These are phyloP conservation scores for Pleurostoma richardsiae DNA, from an alignment of 2,329 filamentous ascomycete species.

Conservation along the genomic window DNA sequence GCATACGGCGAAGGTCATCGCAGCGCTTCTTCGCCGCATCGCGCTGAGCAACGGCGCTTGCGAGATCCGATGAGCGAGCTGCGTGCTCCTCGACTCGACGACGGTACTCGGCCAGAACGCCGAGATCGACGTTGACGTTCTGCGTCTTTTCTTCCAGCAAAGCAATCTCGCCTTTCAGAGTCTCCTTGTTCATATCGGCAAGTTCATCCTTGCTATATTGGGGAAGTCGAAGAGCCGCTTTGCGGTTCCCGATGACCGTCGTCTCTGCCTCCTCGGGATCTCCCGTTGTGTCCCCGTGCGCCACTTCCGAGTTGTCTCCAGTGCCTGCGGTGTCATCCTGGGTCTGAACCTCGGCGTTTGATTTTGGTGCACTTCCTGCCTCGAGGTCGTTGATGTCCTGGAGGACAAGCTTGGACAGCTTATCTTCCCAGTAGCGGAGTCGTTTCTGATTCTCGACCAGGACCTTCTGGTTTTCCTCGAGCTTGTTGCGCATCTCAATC, in stretches of 20 bases:
- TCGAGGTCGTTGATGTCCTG: slow-evolving; percentile 73
- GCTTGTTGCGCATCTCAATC: slow-evolving; percentile 97
- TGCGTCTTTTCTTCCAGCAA: slow-evolving; percentile 67
- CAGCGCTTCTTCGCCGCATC: slow-evolving; percentile 88
- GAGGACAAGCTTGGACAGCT: slow-evolving; percentile 75
- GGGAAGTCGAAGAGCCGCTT: slow-evolving; percentile 58
- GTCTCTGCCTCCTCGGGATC: slow-evolving; percentile 15
- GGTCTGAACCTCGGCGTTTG: slow-evolving; percentile 17
- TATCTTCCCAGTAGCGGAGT: slow-evolving; percentile 82
- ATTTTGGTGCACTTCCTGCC: slow-evolving; percentile 25
- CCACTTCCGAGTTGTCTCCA: slow-evolving; percentile 16
- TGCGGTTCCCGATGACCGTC: slow-evolving; percentile 14
- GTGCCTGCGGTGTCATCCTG: slow-evolving; percentile 14
- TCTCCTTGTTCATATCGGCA: slow-evolving; percentile 58
- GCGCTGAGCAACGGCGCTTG: slow-evolving; percentile 68
- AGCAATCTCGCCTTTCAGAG: slow-evolving; percentile 57
- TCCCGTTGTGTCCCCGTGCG: slow-evolving; percentile 17
- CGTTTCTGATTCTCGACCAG: slow-evolving; percentile 82
- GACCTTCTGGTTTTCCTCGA: slow-evolving; percentile 92
- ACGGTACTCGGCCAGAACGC: slow-evolving; percentile 52
- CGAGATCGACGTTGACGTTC: slow-evolving; percentile 81
- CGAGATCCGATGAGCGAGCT: slow-evolving; percentile 67
- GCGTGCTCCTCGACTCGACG: slow-evolving; percentile 33
- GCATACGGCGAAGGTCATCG: slow-evolving; percentile 83
- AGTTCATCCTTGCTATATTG: slow-evolving; percentile 71